Conservation (phyloP, 1,139 yeast species). For the Yamadazyma songkhlaensis region DNA sequence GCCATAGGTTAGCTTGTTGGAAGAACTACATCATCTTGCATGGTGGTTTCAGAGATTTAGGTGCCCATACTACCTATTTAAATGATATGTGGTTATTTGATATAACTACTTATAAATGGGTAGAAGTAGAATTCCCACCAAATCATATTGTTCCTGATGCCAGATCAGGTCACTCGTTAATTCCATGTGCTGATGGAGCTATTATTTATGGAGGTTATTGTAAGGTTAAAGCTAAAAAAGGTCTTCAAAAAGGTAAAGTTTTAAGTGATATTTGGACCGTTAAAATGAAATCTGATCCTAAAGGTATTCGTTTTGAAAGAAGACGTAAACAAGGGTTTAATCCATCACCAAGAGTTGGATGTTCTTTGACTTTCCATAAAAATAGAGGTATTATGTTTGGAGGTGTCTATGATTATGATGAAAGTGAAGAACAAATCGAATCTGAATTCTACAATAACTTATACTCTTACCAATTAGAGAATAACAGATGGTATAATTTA, state of each 20-base stretch:
- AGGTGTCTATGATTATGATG: conserved; percentile 93
- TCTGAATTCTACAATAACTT: conserved; percentile 81
- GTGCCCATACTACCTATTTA: conserved; percentile 76
- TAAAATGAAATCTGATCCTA: conserved; percentile 85
- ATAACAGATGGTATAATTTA: conserved; percentile 85
- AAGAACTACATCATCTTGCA: conserved; percentile 80
- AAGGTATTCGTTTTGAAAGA: conserved; percentile 81
- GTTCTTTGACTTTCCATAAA: conserved; percentile 84
- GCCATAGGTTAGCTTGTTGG: conserved; percentile 90
- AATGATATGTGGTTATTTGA: conserved; percentile 93
- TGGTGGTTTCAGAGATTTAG: conserved; percentile 94
- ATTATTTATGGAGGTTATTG: conserved; percentile 91
- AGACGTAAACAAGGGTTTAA: conserved; percentile 85
- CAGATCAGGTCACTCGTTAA: conserved; percentile 87
- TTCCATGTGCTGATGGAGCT: conserved; percentile 83
- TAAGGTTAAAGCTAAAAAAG: conserved; percentile 87
- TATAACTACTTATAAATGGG: conserved; percentile 86
- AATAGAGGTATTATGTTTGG: conserved; percentile 94
- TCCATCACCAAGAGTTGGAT: conserved; percentile 93
- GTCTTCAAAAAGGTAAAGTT: conserved; percentile 90
- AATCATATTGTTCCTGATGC: conserved; percentile 85
- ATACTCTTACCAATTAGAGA: conserved; percentile 79
- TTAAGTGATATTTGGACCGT: conserved; percentile 83
- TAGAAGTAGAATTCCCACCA: conserved; percentile 81
- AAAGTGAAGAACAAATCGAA: conserved; percentile 87